Conservation (phyloP, 2,329 filamentous ascomycete genomes). For the Tolypocladium cylindrosporum region DNA sequence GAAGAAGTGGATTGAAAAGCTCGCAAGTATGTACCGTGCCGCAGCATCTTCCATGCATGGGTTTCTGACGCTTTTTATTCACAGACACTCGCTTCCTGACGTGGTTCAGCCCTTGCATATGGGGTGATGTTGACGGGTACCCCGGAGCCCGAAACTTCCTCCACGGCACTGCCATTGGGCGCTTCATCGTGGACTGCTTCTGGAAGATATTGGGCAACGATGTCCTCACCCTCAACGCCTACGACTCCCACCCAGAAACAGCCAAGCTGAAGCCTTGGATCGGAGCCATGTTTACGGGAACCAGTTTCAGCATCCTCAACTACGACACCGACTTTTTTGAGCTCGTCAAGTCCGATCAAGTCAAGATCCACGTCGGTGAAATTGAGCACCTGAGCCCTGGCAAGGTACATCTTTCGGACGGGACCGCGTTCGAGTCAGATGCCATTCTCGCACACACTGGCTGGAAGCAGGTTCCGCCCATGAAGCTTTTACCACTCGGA, state of each 20-base stretch:
- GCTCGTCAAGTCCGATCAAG: conserved; percentile 38
- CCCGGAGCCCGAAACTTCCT: conserved; percentile 41
- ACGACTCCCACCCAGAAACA: conserved; percentile 41
- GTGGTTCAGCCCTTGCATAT: conserved; percentile 68
- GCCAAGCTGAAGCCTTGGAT: conserved; percentile 45
- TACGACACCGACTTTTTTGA: conserved; percentile 49
- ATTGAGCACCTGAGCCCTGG: conserved; percentile 32
- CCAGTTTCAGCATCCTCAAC: conserved; percentile 49
- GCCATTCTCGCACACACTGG: conserved; percentile 47
- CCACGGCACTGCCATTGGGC: conserved; percentile 47
- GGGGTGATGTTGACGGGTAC: conserved; percentile 55
- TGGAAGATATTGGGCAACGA: conserved; percentile 49
- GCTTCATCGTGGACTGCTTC: conserved; percentile 43
- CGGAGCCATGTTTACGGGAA: conserved; percentile 40
- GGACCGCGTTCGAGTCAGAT: conserved; percentile 36
- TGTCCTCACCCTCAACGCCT: conserved; percentile 41
- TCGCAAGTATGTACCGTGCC: conserved; percentile 36
- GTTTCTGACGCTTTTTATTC: conserved; percentile 19
- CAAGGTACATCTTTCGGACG: conserved; percentile 40
- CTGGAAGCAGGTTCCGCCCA: conserved; percentile 42
- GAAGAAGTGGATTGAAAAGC: conserved; percentile 58
- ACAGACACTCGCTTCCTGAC: conserved; percentile 54
- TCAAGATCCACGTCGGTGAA: conserved; percentile 43
- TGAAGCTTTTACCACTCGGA: conserved; percentile 41
- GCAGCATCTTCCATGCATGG: conserved; percentile 20